Evolutionary conservation across 31 red algal species (phyloP).

Genomic region (Odonthalia washingtoniensis): DNA sequence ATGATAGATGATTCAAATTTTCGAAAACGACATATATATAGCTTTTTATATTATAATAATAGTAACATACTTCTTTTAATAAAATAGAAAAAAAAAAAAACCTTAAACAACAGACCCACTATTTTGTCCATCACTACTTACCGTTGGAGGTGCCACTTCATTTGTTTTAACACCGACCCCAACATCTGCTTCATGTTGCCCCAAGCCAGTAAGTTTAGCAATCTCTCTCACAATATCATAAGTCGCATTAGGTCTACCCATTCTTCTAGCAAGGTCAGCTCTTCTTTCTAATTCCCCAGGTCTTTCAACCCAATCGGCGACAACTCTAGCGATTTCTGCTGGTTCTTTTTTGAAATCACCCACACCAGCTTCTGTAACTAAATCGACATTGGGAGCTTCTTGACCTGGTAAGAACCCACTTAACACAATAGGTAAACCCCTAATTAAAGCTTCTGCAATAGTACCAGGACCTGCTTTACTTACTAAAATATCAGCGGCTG

Average conservation of each 20-base stretch:
- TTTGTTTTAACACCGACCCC: background rate
- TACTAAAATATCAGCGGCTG: constrained; percentile 81
- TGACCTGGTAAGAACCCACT: constrained; percentile 92
- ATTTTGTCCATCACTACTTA: background rate
- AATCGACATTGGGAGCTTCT: constrained; percentile 88
- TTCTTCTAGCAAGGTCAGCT: constrained; percentile 51
- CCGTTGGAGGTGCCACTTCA: background rate
- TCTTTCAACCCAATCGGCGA: constrained; percentile 66
- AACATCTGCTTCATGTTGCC: background rate
- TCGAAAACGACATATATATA: background rate
- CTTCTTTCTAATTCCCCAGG: constrained; percentile 38
- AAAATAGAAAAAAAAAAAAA: background rate
- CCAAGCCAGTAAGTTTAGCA: constrained; percentile 33
- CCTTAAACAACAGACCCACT: background rate
- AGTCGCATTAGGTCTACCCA: constrained; percentile 79
- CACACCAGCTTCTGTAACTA: constrained; percentile 77
- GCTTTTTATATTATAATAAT: background rate
- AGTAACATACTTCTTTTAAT: background rate
- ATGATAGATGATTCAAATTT: background rate
- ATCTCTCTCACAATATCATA: constrained; percentile 81
- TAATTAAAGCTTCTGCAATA: constrained; percentile 89
- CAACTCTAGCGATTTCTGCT: constrained; percentile 52
- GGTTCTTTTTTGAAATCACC: constrained; percentile 72
- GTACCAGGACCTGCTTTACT: constrained; percentile 95
- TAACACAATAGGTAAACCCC: constrained; percentile 87